Evolutionary conservation across 1,284 basidiomycete species (phyloP).

Genomic region (Ganoderma sinense): DNA sequence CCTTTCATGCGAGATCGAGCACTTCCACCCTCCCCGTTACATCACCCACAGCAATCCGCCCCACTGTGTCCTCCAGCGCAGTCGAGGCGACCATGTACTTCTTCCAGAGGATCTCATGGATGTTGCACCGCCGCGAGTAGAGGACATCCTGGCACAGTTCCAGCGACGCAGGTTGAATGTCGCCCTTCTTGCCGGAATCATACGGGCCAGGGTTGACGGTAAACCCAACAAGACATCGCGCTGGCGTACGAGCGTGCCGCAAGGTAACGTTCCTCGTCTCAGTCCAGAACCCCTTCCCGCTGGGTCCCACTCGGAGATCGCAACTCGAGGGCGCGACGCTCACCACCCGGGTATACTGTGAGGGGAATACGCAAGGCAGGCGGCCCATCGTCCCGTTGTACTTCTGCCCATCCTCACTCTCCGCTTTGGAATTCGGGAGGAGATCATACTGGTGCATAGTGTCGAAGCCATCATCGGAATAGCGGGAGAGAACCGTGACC

Average conservation of each 20-base stretch:
- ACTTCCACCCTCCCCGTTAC: slow-evolving; percentile 43
- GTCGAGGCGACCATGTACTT: slow-evolving; percentile 41
- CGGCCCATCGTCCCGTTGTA: slow-evolving; percentile 12
- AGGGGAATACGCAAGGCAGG: slow-evolving; percentile 39
- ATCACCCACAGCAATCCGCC: slow-evolving; percentile 46
- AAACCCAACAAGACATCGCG: slow-evolving; percentile 45
- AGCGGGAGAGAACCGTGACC: slow-evolving; percentile 41
- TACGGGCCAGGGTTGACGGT: slow-evolving; percentile 30
- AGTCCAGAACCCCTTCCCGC: slow-evolving; percentile 47
- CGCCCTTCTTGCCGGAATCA: slow-evolving; percentile 18
- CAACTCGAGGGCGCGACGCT: slow-evolving; percentile 42
- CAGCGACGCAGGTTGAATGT: slow-evolving; percentile 27
- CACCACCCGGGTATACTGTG: slow-evolving; percentile 32
- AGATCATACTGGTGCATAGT: slow-evolving; percentile 42
- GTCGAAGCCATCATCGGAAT: slow-evolving; percentile 36
- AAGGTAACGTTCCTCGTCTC: slow-evolving; percentile 44
- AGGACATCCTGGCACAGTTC: slow-evolving; percentile 38
- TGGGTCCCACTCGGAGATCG: slow-evolving; percentile 38
- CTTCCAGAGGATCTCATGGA: slow-evolving; percentile 43
- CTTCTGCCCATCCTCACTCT: slow-evolving; percentile 2
- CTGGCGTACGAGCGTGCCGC: slow-evolving; percentile 39
- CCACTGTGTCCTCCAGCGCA: slow-evolving; percentile 46
- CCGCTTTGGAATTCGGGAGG: slow-evolving; percentile 33
- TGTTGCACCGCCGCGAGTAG: slow-evolving; percentile 43
- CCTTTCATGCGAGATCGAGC: slow-evolving; percentile 44